Evolutionary conservation across 129 eudicot genomes (phyloP).

Genomic region (Flaveria linearis): DNA sequence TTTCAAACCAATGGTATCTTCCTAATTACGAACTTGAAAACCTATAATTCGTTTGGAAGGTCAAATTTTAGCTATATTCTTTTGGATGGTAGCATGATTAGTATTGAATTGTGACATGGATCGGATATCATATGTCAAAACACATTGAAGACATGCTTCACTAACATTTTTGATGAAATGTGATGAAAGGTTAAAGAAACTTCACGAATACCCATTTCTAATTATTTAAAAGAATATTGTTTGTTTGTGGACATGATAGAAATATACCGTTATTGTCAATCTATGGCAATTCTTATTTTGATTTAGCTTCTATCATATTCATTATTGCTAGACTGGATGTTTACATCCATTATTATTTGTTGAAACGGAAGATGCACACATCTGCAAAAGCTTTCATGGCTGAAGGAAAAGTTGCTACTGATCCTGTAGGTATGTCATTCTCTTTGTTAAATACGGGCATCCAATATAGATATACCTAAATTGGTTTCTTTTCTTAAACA

Average conservation of each 20-base stretch:
- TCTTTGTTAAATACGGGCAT: too few species aligned
- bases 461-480: too few species aligned
- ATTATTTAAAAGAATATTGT: not conserved
- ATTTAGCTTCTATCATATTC: conserved; percentile 14
- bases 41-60: not conserved
- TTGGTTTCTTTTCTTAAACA: too few species aligned
- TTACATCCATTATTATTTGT: conserved; percentile 88
- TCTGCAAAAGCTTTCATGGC: conserved; percentile 98
- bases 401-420: conserved; percentile 97
- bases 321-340: conserved; percentile 81
- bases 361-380: conserved; percentile 84
- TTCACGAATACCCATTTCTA: too few species aligned
- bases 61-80: not conserved
- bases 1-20: not conserved
- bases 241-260: not conserved
- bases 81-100: not conserved
- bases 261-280: conserved; percentile 1
- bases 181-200: too few species aligned
- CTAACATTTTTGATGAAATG: not conserved
- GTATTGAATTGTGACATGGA: not conserved
- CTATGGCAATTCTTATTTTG: conserved; percentile 13
- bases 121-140: not conserved
- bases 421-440: conserved; percentile 75
- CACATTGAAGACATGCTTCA: not conserved
- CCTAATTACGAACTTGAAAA: not conserved